Evolutionary conservation across 129 eudicot genomes (phyloP), one percentile per base, ranked within the genome.

Genomic region (Cynara cardunculus): DNA sequence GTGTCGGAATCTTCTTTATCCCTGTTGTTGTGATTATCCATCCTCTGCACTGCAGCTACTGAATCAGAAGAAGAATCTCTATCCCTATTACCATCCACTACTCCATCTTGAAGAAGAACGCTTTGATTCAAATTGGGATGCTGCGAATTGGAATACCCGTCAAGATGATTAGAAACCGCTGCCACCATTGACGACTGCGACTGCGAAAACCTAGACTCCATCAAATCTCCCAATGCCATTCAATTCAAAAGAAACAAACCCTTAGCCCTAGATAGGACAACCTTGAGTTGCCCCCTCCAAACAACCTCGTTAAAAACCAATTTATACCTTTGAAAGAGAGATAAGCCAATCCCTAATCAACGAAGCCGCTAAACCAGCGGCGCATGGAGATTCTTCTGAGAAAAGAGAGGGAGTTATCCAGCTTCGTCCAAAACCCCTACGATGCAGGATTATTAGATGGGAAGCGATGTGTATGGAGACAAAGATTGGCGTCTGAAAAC

Each of bases 201-300:
- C 64, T 84, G 91, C 22, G 98, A 87, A 85, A 90, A 95, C 85
- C 97, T 86, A 49, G 94, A 88, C 66, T 92, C 90, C 99, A 92
- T 92, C 78, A 92, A 87, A 88, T 95, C 99, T 26, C 96, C 99
- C 89, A 95, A 90, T 88, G 99, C 99, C 99, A 95, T 95, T 69
- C 89, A 89, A 74, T 69, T 28, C 28, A 75, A 81, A 68, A 78
- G 66, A 87, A 74, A 67, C 88, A 86, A 82, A 89, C 83, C 71
- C 76, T 85, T 78, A 82, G 83, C 86, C 35, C 78, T 75, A 62
- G 49, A 19, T 62, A 64, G 46, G 61, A 62, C 46, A 80, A 74
- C 78, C 61, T 41, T 68, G 35, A 19, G 18, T 13, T 18, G 34
- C 72, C 2, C 4, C 19, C 13, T 28, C 69, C 53, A 21, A 86